Conservation (phyloP, 441 rosid genomes). For the Daphne laureola region DNA sequence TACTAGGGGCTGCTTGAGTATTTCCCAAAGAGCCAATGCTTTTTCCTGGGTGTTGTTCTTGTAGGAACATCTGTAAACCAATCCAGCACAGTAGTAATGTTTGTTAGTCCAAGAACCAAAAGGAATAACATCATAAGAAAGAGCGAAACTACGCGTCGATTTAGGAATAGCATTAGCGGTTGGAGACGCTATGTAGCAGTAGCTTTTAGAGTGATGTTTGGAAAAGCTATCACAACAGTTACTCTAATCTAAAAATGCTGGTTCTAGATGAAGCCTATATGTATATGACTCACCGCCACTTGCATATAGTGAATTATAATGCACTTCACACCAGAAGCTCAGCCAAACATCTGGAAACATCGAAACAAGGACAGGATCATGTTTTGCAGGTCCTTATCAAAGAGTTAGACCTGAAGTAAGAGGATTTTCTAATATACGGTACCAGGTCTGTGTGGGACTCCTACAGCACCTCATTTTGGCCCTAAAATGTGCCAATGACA, state of each 20-base stretch:
- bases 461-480: too few species aligned
- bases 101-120: not conserved
- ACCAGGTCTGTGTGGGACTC: too few species aligned
- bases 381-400: not conserved
- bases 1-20: too few species aligned
- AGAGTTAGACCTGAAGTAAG: not conserved
- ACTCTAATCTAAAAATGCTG: too few species aligned
- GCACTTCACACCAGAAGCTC: conserved; percentile 99
- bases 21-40: conserved; percentile 73
- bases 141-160: conserved; percentile 2
- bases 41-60: conserved; percentile 41
- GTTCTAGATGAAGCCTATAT: too few species aligned
- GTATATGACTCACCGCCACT: conserved; percentile 51
- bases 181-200: too few species aligned
- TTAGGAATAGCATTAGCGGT: too few species aligned
- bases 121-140: conserved; percentile 1
- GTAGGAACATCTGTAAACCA: conserved; percentile 67
- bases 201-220: too few species aligned
- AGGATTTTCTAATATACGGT: too few species aligned
- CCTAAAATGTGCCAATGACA: too few species aligned
- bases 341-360: conserved; percentile 64
- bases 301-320: conserved; percentile 80
- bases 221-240: too few species aligned
- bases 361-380: not conserved
- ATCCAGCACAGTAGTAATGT: not conserved